Evolutionary conservation across 2,329 filamentous ascomycete species (phyloP).

Genomic region (Pseudogymnoascus sp.): DNA sequence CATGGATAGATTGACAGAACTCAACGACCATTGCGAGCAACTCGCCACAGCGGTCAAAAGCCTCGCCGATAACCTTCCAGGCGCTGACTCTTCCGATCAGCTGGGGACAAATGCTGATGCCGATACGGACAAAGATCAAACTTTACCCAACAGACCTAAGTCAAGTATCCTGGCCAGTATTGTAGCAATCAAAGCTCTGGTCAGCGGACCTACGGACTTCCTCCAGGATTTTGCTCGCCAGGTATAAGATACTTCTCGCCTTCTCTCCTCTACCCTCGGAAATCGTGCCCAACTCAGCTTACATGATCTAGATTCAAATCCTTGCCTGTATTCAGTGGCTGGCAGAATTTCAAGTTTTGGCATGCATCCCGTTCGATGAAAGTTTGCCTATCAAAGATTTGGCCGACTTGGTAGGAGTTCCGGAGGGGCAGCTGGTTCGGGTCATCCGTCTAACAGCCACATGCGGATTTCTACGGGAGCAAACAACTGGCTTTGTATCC

Average conservation of each 20-base stretch:
- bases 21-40: background rate
- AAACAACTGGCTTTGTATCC: conserved; percentile 27
- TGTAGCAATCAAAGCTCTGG: conserved; percentile 4
- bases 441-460: conserved; percentile 31
- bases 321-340: conserved; percentile 38
- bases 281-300: background rate
- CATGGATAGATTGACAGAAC: background rate
- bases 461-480: conserved; percentile 32
- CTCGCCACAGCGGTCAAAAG: background rate
- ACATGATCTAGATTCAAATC: conserved; percentile 20
- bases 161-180: background rate
- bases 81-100: background rate
- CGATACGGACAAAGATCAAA: background rate
- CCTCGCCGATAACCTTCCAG: background rate
- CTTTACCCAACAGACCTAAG: background rate
- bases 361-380: conserved; percentile 35
- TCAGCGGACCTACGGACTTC: conserved; percentile 23
- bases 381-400: conserved; percentile 34
- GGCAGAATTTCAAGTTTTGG: conserved; percentile 37
- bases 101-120: background rate
- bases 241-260: conserved; percentile 13
- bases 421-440: conserved; percentile 32
- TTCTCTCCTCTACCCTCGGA: background rate
- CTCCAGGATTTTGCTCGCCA: conserved; percentile 22
- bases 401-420: conserved; percentile 34